Evolutionary conservation across 2,329 filamentous ascomycete species (phyloP).

Genomic region (Colletotrichum plurivorum): DNA sequence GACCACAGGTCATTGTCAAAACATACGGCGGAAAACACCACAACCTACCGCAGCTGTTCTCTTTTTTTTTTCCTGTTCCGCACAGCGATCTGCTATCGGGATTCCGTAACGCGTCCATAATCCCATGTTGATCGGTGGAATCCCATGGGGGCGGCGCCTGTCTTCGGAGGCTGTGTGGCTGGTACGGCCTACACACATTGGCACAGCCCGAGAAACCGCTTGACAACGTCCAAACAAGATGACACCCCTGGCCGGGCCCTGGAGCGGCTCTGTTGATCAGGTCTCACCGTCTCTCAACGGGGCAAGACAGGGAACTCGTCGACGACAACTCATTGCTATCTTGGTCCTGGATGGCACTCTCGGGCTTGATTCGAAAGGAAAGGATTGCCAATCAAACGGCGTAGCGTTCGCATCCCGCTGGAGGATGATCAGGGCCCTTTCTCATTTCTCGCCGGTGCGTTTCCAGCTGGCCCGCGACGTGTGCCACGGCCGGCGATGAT

Average conservation of each 20-base stretch:
- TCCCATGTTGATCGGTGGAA: conserved; percentile 31
- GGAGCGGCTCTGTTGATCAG: conserved; percentile 39
- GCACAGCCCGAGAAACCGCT: background rate
- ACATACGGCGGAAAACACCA: conserved; percentile 1
- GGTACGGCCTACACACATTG: conserved; percentile 14
- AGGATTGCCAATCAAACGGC: conserved; percentile 27
- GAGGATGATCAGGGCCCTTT: conserved; percentile 33
- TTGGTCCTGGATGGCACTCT: conserved; percentile 9
- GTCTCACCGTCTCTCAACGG: conserved; percentile 35
- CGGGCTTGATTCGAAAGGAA: conserved; percentile 17
- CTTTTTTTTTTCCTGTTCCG: background rate
- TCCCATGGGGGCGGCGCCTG: conserved; percentile 16
- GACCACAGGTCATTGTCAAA: background rate
- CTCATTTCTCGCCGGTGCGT: conserved; percentile 33
- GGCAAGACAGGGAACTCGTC: conserved; percentile 24
- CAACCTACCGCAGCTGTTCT: background rate
- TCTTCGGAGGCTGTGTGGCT: conserved; percentile 21
- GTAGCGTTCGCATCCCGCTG: conserved; percentile 11
- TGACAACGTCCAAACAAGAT: conserved; percentile 29
- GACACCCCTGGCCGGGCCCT: conserved; percentile 27
- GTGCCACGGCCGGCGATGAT: conserved; percentile 30
- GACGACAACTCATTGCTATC: conserved; percentile 27
- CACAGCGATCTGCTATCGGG: conserved; percentile 26
- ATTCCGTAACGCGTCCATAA: conserved; percentile 19
- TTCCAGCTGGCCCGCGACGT: conserved; percentile 20